Base-by-base conservation (phyloP, 345 rosid species). In the Hypericum androsaemum region DNA sequence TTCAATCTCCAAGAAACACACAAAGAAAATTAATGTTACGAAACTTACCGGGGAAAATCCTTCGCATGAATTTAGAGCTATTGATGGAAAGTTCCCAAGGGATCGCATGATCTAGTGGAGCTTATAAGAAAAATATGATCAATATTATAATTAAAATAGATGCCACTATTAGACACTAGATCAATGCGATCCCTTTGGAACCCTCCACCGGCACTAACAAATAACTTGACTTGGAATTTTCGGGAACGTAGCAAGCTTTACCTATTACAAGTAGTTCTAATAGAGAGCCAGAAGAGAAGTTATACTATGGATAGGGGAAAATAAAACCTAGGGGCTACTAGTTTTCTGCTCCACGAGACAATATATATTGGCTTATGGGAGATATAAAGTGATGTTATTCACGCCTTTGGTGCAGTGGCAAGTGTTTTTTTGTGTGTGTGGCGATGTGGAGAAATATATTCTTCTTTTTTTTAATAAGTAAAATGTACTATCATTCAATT, bases 111-210 rank as follows among this genome's bases (percentile, higher is more conserved):
- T 80, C 82, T 43, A 61, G 69, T 41, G 35, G 66, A 60, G 32
- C 32, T 22, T 22, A 22, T 22, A n/a, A 12, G 28, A 40, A 46
- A 10, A 10, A 37, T 48, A 36, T 37, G 32, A 49, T 37, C 12
- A 13, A 38, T 8, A 5, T 6, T 11, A 15, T 12, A 14, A 32
- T 43, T 7, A 35, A n/a, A n/a, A 40, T 22, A 32, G 43, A 37
- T 50, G 45, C 9, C 11, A 49, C 2, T 32, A 10, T 6, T 3
- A 2, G 12, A 16, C 65, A 68, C 70, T 52, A 67, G 78, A 80
- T 76, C 85, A 80, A 79, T 80, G 85, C 85, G 82, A 80, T 80
- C 85, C 85, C 85, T 80, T 80, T 74, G 85, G 85, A 80, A 64
- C 63, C 58, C 56, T 65, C 80, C 78, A 80, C 41, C 73, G 64